A percentile compares a stretch with the other conserved stretches of the same genome.
phyloP scores from a whole-genome alignment of 768 basidiomycete species.

The Lactifluus rugatus region DNA sequence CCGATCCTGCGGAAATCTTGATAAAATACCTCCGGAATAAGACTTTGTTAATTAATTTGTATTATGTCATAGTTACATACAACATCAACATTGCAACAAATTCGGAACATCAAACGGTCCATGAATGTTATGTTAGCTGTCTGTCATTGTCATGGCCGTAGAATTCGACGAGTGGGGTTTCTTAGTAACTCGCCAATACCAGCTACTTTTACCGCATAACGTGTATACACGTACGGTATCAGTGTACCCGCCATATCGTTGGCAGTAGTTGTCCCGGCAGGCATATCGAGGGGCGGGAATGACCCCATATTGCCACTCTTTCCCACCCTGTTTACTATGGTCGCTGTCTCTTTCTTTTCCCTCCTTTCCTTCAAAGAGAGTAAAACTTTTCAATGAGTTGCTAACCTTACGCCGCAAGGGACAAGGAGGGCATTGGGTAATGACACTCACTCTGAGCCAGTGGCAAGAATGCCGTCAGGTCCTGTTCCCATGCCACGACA shows the following conservation, averaged over 20 bases:
- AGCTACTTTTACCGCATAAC: not conserved
- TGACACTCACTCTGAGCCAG: not conserved
- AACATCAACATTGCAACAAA: not conserved
- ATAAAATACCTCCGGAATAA: constrained; percentile 9
- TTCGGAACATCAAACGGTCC: not conserved
- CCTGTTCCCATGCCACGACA: constrained; percentile 5
- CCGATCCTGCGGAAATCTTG: not conserved
- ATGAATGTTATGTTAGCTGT: not conserved
- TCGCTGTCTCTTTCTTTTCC: not conserved
- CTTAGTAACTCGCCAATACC: not conserved
- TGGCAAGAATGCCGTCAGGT: not conserved
- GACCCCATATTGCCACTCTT: not conserved
- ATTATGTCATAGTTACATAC: constrained; percentile 7
- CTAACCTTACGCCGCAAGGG: constrained; percentile 1
- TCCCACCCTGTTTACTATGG: not conserved
- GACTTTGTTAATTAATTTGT: not conserved
- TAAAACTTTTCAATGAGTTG: not conserved
- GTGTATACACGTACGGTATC: not conserved
- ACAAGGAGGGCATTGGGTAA: not conserved
- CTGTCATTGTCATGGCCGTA: not conserved
- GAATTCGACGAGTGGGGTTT: not conserved
- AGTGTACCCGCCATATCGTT: not conserved
- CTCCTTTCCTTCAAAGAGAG: not conserved
- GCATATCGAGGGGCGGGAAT: not conserved
- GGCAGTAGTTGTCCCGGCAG: not conserved